phyloP scores from a whole-genome alignment of 2,329 filamentous ascomycete genomes.

The Pyrenochaeta sp. region DNA sequence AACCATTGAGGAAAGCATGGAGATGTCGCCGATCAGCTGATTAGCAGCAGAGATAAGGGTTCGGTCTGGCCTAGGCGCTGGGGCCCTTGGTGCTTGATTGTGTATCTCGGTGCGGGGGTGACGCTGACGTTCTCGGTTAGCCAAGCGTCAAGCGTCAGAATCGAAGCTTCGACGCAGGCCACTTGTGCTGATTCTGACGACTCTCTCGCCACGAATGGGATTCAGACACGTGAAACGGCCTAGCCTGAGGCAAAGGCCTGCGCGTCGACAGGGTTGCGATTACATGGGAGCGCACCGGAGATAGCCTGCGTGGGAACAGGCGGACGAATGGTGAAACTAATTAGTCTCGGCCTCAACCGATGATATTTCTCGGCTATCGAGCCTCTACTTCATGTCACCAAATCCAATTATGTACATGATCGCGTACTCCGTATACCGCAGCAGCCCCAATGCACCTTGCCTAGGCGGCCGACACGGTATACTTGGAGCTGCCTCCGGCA shows the following conservation, averaged over 20 bases:
- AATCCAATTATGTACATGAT: neutral
- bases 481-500: slow-evolving; percentile 36
- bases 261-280: too few relatives aligned
- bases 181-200: neutral
- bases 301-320: too few relatives aligned
- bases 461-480: slow-evolving; percentile 30
- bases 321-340: too few relatives aligned
- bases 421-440: too few relatives aligned
- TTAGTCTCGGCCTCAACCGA: too few relatives aligned
- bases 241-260: too few relatives aligned
- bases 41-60: neutral
- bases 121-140: neutral
- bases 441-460: too few relatives aligned
- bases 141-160: neutral
- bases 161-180: neutral
- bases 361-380: neutral
- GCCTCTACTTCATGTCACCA: neutral
- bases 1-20: neutral
- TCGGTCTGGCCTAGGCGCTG: neutral
- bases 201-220: too few relatives aligned
- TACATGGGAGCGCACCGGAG: too few relatives aligned
- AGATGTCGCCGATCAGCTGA: neutral
- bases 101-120: neutral
- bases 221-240: too few relatives aligned
- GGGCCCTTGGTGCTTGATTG: neutral